phyloP scores from a whole-genome alignment of 2,329 filamentous ascomycete genomes.

The Neonectria neomacrospora region DNA sequence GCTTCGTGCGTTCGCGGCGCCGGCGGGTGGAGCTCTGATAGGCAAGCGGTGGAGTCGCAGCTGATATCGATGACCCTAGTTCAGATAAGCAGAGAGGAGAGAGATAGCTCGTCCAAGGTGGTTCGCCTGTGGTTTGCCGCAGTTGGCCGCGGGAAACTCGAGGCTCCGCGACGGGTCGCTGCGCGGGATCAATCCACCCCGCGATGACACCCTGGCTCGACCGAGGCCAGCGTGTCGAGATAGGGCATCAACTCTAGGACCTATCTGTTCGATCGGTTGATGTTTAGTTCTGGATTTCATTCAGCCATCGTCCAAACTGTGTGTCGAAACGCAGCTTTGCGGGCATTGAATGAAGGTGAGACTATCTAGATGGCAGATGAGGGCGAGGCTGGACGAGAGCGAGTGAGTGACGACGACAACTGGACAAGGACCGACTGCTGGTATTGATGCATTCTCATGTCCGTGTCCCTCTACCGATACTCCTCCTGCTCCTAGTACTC shows the following conservation, averaged over 20 bases:
- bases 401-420: background rate
- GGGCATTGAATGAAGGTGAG: background rate
- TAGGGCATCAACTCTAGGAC: conserved; percentile 23
- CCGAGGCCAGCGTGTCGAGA: conserved; percentile 18
- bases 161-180: background rate
- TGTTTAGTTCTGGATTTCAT: background rate
- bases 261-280: background rate
- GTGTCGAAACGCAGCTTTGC: background rate
- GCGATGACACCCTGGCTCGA: background rate
- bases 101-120: too few relatives aligned
- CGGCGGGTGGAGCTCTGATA: conserved; percentile 37
- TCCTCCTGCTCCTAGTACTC: background rate
- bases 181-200: background rate
- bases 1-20: conserved; percentile 6
- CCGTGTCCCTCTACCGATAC: background rate
- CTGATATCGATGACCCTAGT: conserved; percentile 24
- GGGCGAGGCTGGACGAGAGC: background rate
- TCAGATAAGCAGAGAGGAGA: conserved; percentile 11
- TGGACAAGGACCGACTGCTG: background rate
- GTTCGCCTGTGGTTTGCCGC: conserved; percentile 9
- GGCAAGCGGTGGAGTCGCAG: conserved; percentile 6
- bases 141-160: conserved; percentile 35
- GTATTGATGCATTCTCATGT: background rate
- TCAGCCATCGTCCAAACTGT: background rate
- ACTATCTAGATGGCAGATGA: too few relatives aligned